Conservation (phyloP, 495 filamentous ascomycete species). For the Penicilliopsis zonata region DNA sequence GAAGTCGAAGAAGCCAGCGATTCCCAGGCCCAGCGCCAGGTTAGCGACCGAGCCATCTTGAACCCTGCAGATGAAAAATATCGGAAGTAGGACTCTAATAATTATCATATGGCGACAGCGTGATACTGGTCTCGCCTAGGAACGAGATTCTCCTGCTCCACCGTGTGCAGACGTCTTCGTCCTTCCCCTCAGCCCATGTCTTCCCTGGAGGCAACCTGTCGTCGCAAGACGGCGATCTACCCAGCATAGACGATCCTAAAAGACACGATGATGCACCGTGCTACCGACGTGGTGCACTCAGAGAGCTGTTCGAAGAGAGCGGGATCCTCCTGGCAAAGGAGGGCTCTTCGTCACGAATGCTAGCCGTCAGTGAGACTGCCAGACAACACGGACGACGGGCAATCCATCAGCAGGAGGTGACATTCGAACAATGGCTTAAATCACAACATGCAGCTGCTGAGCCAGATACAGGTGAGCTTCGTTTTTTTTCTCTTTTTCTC, state of each 20-base stretch:
- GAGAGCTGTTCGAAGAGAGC: slow-evolving; percentile 92
- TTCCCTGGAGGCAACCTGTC: slow-evolving; percentile 91
- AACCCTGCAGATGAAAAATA: too few species aligned
- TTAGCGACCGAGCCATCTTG: too few species aligned
- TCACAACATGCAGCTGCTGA: slow-evolving; percentile 45
- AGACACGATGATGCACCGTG: slow-evolving; percentile 53
- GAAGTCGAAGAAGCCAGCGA: slow-evolving; percentile 10
- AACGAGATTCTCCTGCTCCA: slow-evolving; percentile 85
- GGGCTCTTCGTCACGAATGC: slow-evolving; percentile 28
- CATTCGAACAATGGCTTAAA: slow-evolving; percentile 56
- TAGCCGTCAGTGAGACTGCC: slow-evolving; percentile 45
- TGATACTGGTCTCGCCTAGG: slow-evolving; percentile 72
- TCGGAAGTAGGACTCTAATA: too few species aligned
- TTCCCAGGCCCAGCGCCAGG: slow-evolving; percentile 28
- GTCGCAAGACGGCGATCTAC: slow-evolving; percentile 51
- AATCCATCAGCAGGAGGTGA: slow-evolving; percentile 49
- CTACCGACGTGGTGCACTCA: slow-evolving; percentile 69
- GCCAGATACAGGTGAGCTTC: slow-evolving; percentile 49
- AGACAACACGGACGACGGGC: slow-evolving; percentile 53
- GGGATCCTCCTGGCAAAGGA: slow-evolving; percentile 70
- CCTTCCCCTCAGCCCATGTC: slow-evolving; percentile 87
- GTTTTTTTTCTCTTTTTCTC: slow-evolving; percentile 1
- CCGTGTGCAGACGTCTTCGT: slow-evolving; percentile 65
- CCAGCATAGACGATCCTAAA: slow-evolving; percentile 21
- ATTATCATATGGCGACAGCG: slow-evolving; percentile 33